Base-by-base conservation (phyloP, 2,329 filamentous ascomycete species). In the Fusarium domesticum region DNA sequence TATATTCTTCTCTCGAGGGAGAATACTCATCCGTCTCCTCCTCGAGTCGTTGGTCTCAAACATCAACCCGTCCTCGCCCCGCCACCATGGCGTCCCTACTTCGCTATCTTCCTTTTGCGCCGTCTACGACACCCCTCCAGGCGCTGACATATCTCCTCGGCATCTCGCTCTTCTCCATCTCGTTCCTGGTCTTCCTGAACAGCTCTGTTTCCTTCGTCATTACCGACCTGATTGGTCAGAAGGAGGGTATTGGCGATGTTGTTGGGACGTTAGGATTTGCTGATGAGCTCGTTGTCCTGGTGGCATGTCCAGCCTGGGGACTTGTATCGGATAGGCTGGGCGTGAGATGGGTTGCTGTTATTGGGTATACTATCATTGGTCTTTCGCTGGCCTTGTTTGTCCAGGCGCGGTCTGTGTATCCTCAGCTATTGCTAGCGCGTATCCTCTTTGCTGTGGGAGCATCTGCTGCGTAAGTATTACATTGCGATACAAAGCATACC, bases 391-490 rank as follows among this genome's bases (percentile, higher is more conserved):
- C 86, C 35, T 65, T 90, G 12, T 88, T 96, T 60, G 91, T 96
- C 18, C 89, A 95, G 74, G 89, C 89, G 19, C 77, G 74, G 56
- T 89, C 91, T 68, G 81, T 96, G 7, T 96, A 96, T 68, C 92
- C 93, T 8, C 85, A 95, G 64, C 73, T 98, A 55, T 72, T 97
- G 42, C 71, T 96, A 33, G 90, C 87, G 42, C 79, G 93, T 54
- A 73, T 97, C 39, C 73, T 95, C 43, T 98, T 98, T 68, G 93
- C 91, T 54, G 58, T 96, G 15, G 93, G 93, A 18, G 93, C 88
- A 16, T 90, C 91, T n/a, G 93, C 92, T 17, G 83, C 87, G 76
- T 91, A 63, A 70, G 77, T 66, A 25, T 16, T 14, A 28, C 31
- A 10, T 11, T 23, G 18, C 10, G 33, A 28, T 8, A 8, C 23